Conservation (phyloP, 192 early-diverging fungal species). For the Gorgonomyces haynaldii region DNA sequence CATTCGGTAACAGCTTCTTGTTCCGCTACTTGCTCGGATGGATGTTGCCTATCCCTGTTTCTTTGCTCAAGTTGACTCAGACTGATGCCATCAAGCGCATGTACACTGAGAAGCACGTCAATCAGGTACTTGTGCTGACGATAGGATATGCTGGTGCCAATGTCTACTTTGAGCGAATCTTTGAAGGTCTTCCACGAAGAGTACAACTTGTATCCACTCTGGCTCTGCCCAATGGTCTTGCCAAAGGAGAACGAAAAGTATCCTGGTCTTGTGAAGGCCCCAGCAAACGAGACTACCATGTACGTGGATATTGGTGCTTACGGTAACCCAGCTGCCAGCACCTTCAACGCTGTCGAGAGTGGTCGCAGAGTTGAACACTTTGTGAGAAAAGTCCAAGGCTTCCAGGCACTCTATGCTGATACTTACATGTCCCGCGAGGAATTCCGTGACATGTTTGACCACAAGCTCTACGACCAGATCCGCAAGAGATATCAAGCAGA, state of each 20-base stretch:
- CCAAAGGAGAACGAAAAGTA: slow-evolving; percentile 15
- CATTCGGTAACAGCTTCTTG: slow-evolving; percentile 24
- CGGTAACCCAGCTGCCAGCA: slow-evolving; percentile 18
- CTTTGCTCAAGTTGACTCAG: slow-evolving; percentile 23
- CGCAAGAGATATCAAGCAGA: slow-evolving; percentile 6
- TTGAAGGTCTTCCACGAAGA: slow-evolving; percentile 21
- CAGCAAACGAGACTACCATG: slow-evolving; percentile 7
- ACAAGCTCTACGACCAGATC: slow-evolving; percentile 23
- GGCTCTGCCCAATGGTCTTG: slow-evolving; percentile 21
- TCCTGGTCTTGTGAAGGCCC: too few relatives aligned
- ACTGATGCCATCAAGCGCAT: slow-evolving; percentile 16
- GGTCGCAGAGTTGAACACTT: slow-evolving; percentile 12
- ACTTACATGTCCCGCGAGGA: slow-evolving; percentile 15
- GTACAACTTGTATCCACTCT: slow-evolving; percentile 27
- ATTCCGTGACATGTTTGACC: slow-evolving; percentile 32
- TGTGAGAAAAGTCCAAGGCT: not conserved
- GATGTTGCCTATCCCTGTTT: slow-evolving; percentile 21
- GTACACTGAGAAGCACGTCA: slow-evolving; percentile 22
- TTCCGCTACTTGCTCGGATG: slow-evolving; percentile 25
- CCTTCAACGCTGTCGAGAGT: slow-evolving; percentile 12
- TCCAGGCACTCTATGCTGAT: slow-evolving; percentile 25
- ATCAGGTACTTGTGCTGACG: slow-evolving; percentile 2
- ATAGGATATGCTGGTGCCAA: slow-evolving; percentile 25
- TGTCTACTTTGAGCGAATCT: slow-evolving; percentile 16
- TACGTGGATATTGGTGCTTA: slow-evolving; percentile 30